Conservation (phyloP, 495 filamentous ascomycete species). For the Daldinia decipiens region DNA sequence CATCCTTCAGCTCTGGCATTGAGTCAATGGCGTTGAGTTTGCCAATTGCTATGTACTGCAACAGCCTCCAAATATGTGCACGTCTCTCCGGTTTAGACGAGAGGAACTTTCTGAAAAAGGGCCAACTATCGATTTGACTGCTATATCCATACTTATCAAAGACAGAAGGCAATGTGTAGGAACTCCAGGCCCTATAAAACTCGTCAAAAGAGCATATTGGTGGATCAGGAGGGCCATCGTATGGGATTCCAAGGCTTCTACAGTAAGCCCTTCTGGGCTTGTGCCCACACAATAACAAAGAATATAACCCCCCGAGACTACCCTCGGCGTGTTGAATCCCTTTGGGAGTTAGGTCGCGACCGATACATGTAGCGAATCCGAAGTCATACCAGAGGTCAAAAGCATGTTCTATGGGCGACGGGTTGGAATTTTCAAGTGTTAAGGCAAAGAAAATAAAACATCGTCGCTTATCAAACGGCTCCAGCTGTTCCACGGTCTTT, state of each 20-base stretch:
- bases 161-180: neutral
- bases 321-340: neutral
- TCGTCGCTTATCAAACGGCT: slow-evolving; percentile 6
- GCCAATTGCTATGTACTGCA: slow-evolving; percentile 2
- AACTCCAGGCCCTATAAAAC: slow-evolving; percentile 4
- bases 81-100: neutral
- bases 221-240: slow-evolving; percentile 9
- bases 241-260: slow-evolving; percentile 9
- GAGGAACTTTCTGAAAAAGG: neutral
- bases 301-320: neutral
- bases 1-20: neutral
- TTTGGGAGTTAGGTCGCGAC: neutral
- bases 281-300: neutral
- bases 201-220: slow-evolving; percentile 2
- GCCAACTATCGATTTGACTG: neutral
- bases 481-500: slow-evolving; percentile 4
- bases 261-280: neutral
- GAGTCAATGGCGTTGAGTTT: slow-evolving; percentile 6
- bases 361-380: slow-evolving; percentile 5
- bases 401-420: neutral
- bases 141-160: slow-evolving; percentile 13
- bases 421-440: neutral
- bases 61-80: slow-evolving; percentile 4
- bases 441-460: slow-evolving; percentile 7
- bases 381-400: slow-evolving; percentile 6